Evolutionary conservation across 192 early-diverging fungal genomes (phyloP).

Genomic region (Entomortierella lignicola): DNA sequence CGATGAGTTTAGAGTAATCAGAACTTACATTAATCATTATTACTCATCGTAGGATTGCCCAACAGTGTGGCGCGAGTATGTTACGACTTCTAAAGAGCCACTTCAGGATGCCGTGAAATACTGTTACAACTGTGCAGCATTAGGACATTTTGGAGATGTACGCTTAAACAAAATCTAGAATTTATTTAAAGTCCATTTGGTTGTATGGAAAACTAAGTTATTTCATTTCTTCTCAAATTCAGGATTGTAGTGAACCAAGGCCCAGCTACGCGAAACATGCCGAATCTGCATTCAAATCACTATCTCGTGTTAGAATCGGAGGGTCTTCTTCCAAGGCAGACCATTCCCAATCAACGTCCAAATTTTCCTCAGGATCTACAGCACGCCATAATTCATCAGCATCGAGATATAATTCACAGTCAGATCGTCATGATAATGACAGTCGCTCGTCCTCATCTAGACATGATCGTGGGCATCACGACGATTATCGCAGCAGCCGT

Average conservation of each 20-base stretch:
- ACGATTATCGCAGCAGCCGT: conserved; percentile 2
- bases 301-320: neutral
- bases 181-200: neutral
- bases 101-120: conserved; percentile 7
- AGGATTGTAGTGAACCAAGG: conserved; percentile 19
- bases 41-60: conserved; percentile 24
- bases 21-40: neutral
- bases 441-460: neutral
- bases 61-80: conserved; percentile 37
- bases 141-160: conserved; percentile 50
- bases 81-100: neutral
- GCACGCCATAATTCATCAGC: neutral
- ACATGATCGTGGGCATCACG: neutral
- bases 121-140: conserved; percentile 42
- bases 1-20: neutral
- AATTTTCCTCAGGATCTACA: neutral
- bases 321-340: neutral
- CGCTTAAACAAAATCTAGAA: neutral
- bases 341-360: neutral
- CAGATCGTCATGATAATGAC: neutral
- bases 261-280: neutral
- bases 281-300: neutral
- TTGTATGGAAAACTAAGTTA: neutral
- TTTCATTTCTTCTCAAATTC: neutral
- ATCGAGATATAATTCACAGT: neutral